Conservation (phyloP, 495 filamentous ascomycete species). For the Penicillium taxi region DNA sequence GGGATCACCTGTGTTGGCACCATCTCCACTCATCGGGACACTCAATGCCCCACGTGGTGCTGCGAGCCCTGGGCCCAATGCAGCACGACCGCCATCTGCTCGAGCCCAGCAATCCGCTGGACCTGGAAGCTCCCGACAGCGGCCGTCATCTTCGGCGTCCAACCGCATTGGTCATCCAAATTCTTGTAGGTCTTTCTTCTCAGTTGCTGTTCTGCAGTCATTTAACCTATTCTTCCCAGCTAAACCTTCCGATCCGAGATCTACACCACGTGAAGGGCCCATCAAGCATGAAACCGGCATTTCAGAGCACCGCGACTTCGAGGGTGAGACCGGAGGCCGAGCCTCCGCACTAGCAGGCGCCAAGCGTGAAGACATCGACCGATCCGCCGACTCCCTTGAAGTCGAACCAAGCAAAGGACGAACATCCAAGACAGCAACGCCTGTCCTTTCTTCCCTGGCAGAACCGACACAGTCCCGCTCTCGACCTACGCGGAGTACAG, state of each 20-base stretch:
- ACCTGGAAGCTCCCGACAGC: conserved; percentile 47
- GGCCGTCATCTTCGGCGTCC: conserved; percentile 53
- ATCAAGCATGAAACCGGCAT: conserved; percentile 23
- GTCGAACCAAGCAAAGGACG: conserved; percentile 27
- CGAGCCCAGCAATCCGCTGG: conserved; percentile 62
- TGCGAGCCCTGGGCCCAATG: conserved; percentile 37
- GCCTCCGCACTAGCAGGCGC: conserved; percentile 16
- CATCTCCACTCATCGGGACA: conserved; percentile 61
- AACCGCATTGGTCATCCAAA: conserved; percentile 29
- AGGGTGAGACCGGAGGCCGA: conserved; percentile 24
- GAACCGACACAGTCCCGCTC: conserved; percentile 28
- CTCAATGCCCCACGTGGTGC: conserved; percentile 45
- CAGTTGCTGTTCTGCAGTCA: background rate
- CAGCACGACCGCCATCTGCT: conserved; percentile 50
- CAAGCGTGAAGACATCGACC: conserved; percentile 31
- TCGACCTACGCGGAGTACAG: conserved; percentile 35
- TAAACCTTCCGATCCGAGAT: conserved; percentile 31
- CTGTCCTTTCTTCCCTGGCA: conserved; percentile 34
- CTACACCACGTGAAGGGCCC: conserved; percentile 24
- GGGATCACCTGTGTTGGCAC: conserved; percentile 61
- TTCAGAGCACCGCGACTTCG: conserved; percentile 23
- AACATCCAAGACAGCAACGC: conserved; percentile 54
- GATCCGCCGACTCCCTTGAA: conserved; percentile 24
- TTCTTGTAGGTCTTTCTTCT: conserved; percentile 1
- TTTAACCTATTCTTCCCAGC: conserved; percentile 12